Evolutionary conservation across 1,284 basidiomycete genomes (phyloP), one percentile per base, ranked within the genome.

Genomic region (Fomitopsis palustris): DNA sequence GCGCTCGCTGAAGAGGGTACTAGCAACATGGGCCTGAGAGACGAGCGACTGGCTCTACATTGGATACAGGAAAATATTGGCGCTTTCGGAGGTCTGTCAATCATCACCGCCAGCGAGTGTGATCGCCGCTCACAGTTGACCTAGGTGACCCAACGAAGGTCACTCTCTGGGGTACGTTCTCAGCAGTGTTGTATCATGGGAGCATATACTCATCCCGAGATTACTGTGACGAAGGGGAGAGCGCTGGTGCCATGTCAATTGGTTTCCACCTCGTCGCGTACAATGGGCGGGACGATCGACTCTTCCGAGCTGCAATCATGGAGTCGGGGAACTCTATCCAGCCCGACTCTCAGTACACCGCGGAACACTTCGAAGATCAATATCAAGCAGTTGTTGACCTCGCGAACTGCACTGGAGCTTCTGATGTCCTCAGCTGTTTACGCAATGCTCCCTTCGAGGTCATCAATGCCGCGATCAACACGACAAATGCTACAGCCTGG

Each of bases 251-350:
- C 19, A 33, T 21, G 29, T 52, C 49, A 1, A 19, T 52, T 14
- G 49, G 49, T 1, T 52, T 52, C 49, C 49, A 52, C 16, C 29
- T 52, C 31, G n/a, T 52, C 7, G 49, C 49, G 31, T 52, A 35
- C 21, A 52, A 52, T n/a, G 49, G 49, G n/a, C 49, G 49, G 21
- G 33, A 52, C 49, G 49, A 52, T 12, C 21, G 23, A n/a, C 49
- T 52, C 31, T 52, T 52, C 49, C 49, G 49, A 5, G 49, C 29
- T n/a, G 49, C 31, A n/a, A 52, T 52, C 31, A 52, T 52, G 49
- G 31, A 52, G 33, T 52, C 49, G 17, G 49, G 49, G n/a, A 37
- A 35, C n/a, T 37, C 49, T 16, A 19, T 52, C 7, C 49, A 52
- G n/a, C 17, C 7, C 4, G 12, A 35, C 27, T n/a, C 31, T 14